phyloP scores from a whole-genome alignment of 2,329 filamentous ascomycete genomes.

The Pseudogymnoascus sp. region DNA sequence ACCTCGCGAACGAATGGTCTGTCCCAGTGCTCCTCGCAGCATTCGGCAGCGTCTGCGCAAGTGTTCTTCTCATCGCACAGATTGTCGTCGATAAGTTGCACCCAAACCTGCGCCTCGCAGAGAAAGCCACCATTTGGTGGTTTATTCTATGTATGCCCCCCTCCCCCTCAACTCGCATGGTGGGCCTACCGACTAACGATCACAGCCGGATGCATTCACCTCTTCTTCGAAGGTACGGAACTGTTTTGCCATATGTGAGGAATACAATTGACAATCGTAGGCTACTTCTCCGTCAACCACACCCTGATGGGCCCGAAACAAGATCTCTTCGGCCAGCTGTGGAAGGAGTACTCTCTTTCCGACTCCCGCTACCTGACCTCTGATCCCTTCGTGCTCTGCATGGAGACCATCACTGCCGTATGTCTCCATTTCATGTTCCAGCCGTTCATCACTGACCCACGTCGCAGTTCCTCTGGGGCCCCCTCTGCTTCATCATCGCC shows the following conservation, averaged over 20 bases:
- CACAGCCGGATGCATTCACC: slow-evolving; percentile 25
- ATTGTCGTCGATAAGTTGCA: slow-evolving; percentile 43
- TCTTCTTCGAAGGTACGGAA: slow-evolving; percentile 28
- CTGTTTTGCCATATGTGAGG: neutral
- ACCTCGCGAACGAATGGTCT: slow-evolving; percentile 56
- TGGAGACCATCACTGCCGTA: slow-evolving; percentile 46
- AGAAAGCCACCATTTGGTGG: slow-evolving; percentile 60
- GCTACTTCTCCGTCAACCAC: slow-evolving; percentile 42
- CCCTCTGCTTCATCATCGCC: slow-evolving; percentile 45
- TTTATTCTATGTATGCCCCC: slow-evolving; percentile 59
- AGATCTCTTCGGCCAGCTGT: slow-evolving; percentile 44
- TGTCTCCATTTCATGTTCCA: neutral
- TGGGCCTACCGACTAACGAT: neutral
- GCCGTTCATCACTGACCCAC: neutral
- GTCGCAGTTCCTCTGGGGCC: slow-evolving; percentile 47
- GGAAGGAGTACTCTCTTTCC: slow-evolving; percentile 51
- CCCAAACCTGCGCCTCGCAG: slow-evolving; percentile 43
- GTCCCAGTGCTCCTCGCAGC: slow-evolving; percentile 49
- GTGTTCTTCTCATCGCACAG: slow-evolving; percentile 50
- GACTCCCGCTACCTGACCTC: slow-evolving; percentile 48
- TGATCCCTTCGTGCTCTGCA: slow-evolving; percentile 46
- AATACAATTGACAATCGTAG: slow-evolving; percentile 12
- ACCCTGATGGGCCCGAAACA: slow-evolving; percentile 32
- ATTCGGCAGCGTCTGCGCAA: slow-evolving; percentile 49
- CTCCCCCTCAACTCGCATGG: slow-evolving; percentile 23